Conservation (phyloP, 2,329 filamentous ascomycete species). For the Aspergillus chevalieri region DNA sequence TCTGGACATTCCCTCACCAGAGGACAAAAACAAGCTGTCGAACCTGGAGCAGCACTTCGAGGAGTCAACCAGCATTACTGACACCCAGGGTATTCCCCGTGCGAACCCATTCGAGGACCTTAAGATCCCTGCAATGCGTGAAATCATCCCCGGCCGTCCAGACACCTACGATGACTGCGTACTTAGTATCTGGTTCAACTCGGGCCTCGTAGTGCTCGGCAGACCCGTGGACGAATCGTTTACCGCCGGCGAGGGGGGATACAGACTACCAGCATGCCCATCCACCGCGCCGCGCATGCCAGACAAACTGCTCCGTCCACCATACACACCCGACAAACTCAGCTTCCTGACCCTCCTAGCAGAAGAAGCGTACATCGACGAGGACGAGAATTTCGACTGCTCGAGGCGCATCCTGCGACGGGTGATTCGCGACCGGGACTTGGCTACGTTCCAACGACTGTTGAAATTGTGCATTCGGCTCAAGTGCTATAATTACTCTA, state of each 20-base stretch:
- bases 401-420: slow-evolving; percentile 26
- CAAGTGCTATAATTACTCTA: slow-evolving; percentile 24
- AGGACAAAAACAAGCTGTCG: slow-evolving; percentile 12
- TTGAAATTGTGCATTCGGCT: slow-evolving; percentile 25
- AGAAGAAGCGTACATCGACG: slow-evolving; percentile 32
- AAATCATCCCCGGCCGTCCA: too few relatives aligned
- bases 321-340: slow-evolving; percentile 36
- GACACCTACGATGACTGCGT: slow-evolving; percentile 13
- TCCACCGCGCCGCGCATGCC: slow-evolving; percentile 28
- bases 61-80: too few relatives aligned
- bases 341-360: slow-evolving; percentile 34
- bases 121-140: too few relatives aligned
- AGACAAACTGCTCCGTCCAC: slow-evolving; percentile 30
- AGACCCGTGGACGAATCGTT: slow-evolving; percentile 20
- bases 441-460: slow-evolving; percentile 27
- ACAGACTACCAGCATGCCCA: slow-evolving; percentile 27
- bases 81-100: too few relatives aligned
- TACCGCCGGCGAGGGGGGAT: slow-evolving; percentile 22
- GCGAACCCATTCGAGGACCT: too few relatives aligned
- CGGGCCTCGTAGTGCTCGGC: slow-evolving; percentile 31
- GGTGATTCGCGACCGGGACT: slow-evolving; percentile 30
- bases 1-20: slow-evolving; percentile 18
- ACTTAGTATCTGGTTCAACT: slow-evolving; percentile 34
- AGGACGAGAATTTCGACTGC: slow-evolving; percentile 19
- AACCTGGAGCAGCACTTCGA: too few relatives aligned